Percentiles rank a stretch among this genome's conserved stretches.
Conservation (phyloP, 1,139 yeast genomes). For the Yamadazyma sp. region DNA sequence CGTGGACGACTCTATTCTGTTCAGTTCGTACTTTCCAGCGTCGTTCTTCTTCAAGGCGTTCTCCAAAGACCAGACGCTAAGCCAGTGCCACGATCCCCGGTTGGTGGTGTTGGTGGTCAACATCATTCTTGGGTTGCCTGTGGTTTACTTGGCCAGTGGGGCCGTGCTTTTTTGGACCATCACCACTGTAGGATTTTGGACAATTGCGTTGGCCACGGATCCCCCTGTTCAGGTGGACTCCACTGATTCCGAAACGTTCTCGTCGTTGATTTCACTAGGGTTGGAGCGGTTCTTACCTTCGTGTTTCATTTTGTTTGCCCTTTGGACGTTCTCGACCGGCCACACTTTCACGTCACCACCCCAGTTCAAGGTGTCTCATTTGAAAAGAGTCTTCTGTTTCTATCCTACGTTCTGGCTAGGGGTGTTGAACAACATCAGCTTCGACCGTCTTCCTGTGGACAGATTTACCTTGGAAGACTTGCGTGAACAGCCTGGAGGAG, state of each 20-base stretch:
- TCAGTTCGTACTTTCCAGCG: slow-evolving; percentile 72
- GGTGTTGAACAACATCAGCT: slow-evolving; percentile 79
- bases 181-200: slow-evolving; percentile 80
- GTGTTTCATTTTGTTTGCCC: slow-evolving; percentile 65
- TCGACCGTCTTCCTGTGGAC: slow-evolving; percentile 86
- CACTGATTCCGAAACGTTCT: slow-evolving; percentile 49
- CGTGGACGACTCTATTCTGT: slow-evolving; percentile 58
- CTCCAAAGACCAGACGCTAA: slow-evolving; percentile 18
- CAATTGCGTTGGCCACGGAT: slow-evolving; percentile 74
- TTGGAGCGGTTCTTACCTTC: slow-evolving; percentile 76
- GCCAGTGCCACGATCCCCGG: slow-evolving; percentile 70
- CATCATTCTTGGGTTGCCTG: slow-evolving; percentile 57
- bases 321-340: slow-evolving; percentile 62
- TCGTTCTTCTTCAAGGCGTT: slow-evolving; percentile 58
- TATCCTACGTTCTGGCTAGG: slow-evolving; percentile 86
- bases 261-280: slow-evolving; percentile 67
- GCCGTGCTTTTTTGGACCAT: slow-evolving; percentile 61
- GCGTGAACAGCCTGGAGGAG: slow-evolving; percentile 73
- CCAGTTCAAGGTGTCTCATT: slow-evolving; percentile 35
- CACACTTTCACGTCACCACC: slow-evolving; percentile 27
- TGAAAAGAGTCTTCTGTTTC: slow-evolving; percentile 66
- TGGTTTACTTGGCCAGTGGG: slow-evolving; percentile 58
- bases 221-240: slow-evolving; percentile 72
- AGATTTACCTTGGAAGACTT: slow-evolving; percentile 73
- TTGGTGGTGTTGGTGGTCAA: slow-evolving; percentile 56